Evolutionary conservation across 345 rosid species (phyloP).

Genomic region (Firmiana major): DNA sequence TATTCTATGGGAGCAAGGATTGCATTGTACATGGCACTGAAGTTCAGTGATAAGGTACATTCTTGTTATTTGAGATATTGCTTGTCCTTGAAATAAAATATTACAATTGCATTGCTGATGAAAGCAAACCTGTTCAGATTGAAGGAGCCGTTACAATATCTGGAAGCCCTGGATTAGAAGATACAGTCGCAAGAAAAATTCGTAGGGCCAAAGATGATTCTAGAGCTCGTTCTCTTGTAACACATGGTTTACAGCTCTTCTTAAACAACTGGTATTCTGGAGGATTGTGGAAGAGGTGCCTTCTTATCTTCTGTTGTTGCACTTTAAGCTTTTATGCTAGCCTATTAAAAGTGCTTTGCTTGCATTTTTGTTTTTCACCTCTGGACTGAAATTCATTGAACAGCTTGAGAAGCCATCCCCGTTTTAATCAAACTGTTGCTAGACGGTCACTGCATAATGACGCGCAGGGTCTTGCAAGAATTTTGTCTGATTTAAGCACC

Average conservation of each 20-base stretch:
- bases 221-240: slow-evolving; percentile 42
- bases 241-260: slow-evolving; percentile 59
- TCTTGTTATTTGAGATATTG: slow-evolving; percentile 8
- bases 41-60: slow-evolving; percentile 51
- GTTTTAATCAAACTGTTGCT: slow-evolving; percentile 44
- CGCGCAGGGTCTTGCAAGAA: slow-evolving; percentile 54
- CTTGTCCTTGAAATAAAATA: neutral
- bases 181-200: slow-evolving; percentile 49
- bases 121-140: slow-evolving; percentile 38
- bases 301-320: slow-evolving; percentile 4
- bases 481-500: slow-evolving; percentile 69
- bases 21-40: slow-evolving; percentile 76
- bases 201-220: slow-evolving; percentile 70
- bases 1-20: slow-evolving; percentile 96
- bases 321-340: neutral
- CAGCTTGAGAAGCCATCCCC: slow-evolving; percentile 83
- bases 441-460: slow-evolving; percentile 59
- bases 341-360: slow-evolving; percentile 1
- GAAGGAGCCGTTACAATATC: slow-evolving; percentile 74
- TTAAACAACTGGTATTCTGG: slow-evolving; percentile 70
- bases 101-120: neutral
- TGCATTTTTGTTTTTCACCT: slow-evolving; percentile 1
- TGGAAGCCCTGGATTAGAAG: slow-evolving; percentile 80
- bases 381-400: slow-evolving; percentile 13
- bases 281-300: slow-evolving; percentile 76